These are phyloP conservation scores for Stevia rebaudiana DNA, from an alignment of 140 eudicot species.

Conservation along the genomic window DNA sequence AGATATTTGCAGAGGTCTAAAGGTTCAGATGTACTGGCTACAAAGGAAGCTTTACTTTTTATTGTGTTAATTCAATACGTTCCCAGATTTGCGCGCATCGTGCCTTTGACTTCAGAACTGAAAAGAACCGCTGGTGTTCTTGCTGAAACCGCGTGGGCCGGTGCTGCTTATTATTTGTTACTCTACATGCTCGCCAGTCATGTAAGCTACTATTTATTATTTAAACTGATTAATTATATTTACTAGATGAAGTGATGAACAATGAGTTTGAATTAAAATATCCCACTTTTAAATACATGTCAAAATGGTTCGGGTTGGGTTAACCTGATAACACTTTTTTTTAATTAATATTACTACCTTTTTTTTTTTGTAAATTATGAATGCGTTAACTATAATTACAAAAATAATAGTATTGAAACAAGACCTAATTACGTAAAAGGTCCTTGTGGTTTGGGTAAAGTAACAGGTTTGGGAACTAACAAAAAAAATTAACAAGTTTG, in stretches of 20 bases:
- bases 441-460: too few relatives aligned
- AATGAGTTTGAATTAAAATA: background rate
- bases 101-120: constrained; percentile 77
- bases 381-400: background rate
- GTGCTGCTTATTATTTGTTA: constrained; percentile 78
- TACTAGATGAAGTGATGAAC: background rate
- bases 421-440: too few relatives aligned
- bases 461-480: too few relatives aligned
- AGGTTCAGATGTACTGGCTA: constrained; percentile 77
- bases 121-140: constrained; percentile 90
- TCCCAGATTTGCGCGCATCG: constrained; percentile 67
- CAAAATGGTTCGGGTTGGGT: constrained; percentile 4
- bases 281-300: background rate
- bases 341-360: too few relatives aligned
- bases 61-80: constrained; percentile 71
- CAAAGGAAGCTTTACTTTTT: constrained; percentile 73
- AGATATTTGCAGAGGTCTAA: constrained; percentile 59
- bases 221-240: too few relatives aligned
- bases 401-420: background rate
- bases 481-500: too few relatives aligned
- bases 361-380: background rate
- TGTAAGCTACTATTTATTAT: constrained; percentile 50
- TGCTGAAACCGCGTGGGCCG: constrained; percentile 99
- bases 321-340: background rate
- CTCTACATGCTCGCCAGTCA: constrained; percentile 96